Evolutionary conservation across 805 yeast genomes (phyloP), one percentile per base, ranked within the genome.

Genomic region (Helenozyma baotianmanensis): DNA sequence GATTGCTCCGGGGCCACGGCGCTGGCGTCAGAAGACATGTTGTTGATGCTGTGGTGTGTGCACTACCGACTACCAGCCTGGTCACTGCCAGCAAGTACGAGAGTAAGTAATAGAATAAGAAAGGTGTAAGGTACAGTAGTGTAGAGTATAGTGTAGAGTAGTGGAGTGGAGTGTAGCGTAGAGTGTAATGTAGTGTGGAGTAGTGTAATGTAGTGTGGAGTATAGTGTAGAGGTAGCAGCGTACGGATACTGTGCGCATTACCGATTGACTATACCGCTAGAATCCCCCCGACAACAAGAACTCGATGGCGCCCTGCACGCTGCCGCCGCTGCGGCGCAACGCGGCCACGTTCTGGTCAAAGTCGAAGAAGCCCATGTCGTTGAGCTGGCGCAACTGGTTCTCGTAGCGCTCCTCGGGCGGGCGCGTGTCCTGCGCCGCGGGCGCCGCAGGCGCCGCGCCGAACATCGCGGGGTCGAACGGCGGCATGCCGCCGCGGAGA

Each of bases 271-370:
- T n/a, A n/a, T n/a, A n/a, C n/a, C n/a, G n/a, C n/a, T n/a, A n/a
- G n/a, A n/a, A n/a, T n/a, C n/a, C n/a, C n/a, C n/a, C n/a, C n/a
- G n/a, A 46, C 37, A 89, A 70, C 48, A 89, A 65, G 33, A 86
- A 84, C 59, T 90, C 97, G 32, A 90, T 70, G 9, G 98, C 98
- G 28, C 97, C 97, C 63, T 90, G 96, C 16, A 90, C 97, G 42
- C 89, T 85, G 7, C 98, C 98, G 21, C 98, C 98, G 35, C 90
- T 78, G 62, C 97, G 78, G 65, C 97, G 78, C 50, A 92, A 72
- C 2, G 97, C 97, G 18, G 78, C 80, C 15, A 92, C 88, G 53
- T 92, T 92, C 47, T 85, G 74, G 47, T 90, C 97, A 54, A 90
- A 90, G 47, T 90, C 97, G 46, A 76, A 78, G 64, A 90, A 90